A percentile compares a stretch with the other conserved stretches of the same genome.
These are phyloP conservation scores for Cyanidioschyzon merolae DNA, from an alignment of 23 red algal species.

Conservation along the genomic window DNA sequence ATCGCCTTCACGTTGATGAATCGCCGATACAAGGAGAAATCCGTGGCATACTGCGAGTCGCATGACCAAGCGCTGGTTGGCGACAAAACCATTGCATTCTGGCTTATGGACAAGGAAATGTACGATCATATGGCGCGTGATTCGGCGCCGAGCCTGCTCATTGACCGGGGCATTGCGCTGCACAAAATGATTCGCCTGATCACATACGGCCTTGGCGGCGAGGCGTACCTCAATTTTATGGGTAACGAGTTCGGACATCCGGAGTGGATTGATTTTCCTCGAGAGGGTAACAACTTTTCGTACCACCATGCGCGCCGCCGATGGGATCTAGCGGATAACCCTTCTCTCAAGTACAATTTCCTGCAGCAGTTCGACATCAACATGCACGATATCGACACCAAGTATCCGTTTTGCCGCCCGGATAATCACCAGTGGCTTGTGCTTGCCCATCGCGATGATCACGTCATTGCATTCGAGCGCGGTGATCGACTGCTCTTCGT, in stretches of 20 bases:
- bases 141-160: conserved; percentile 28
- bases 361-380: conserved; percentile 58
- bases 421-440: conserved; percentile 83
- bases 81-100: conserved; percentile 98
- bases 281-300: conserved; percentile 82
- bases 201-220: conserved; percentile 68
- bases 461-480: conserved; percentile 68
- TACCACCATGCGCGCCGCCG: conserved; percentile 87
- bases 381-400: conserved; percentile 55
- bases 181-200: conserved; percentile 99
- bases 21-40: conserved; percentile 83
- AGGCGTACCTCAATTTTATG: conserved; percentile 99
- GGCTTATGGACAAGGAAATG: conserved; percentile 97
- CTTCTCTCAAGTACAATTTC: conserved; percentile 50
- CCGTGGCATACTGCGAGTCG: conserved; percentile 90
- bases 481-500: conserved; percentile 90
- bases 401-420: conserved; percentile 59
- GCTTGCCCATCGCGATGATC: conserved; percentile 52
- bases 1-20: conserved; percentile 88
- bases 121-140: conserved; percentile 70
- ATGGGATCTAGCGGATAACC: conserved; percentile 85
- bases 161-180: conserved; percentile 85
- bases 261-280: conserved; percentile 99
- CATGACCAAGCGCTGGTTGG: conserved; percentile 98
- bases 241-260: conserved; percentile 99